Conservation (phyloP, 768 basidiomycete genomes). For the Boletus subcaerulescens region DNA sequence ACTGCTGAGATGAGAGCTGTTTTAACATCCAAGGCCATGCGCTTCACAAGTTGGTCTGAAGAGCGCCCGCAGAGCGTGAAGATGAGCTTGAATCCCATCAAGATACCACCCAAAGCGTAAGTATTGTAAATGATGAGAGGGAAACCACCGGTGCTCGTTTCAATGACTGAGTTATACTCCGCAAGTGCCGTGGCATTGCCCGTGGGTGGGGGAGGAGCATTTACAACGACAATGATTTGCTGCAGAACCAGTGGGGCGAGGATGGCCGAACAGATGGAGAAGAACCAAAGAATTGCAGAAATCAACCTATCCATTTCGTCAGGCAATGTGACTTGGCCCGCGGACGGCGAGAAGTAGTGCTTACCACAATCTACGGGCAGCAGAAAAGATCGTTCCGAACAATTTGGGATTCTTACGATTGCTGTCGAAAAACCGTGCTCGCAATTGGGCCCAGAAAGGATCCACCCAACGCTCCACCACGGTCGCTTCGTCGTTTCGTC, state of each 20-base stretch:
- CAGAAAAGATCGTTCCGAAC: conserved; percentile 16
- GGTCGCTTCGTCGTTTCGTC: conserved; percentile 23
- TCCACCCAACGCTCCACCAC: conserved; percentile 24
- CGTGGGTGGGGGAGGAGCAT: conserved; percentile 18
- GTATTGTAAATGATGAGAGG: conserved; percentile 26
- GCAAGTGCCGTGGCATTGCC: conserved; percentile 21
- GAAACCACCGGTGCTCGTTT: conserved; percentile 27
- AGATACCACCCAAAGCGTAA: conserved; percentile 21
- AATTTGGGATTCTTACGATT: conserved; percentile 12
- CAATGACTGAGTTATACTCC: conserved; percentile 17
- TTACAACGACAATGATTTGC: conserved; percentile 26
- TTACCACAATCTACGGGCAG: conserved; percentile 17
- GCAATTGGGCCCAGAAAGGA: conserved; percentile 24
- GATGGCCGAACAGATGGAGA: conserved; percentile 21
- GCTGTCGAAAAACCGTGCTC: conserved; percentile 17
- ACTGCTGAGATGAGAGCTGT: conserved; percentile 29
- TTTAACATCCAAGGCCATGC: conserved; percentile 30
- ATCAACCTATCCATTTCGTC: conserved; percentile 15
- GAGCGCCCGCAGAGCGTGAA: conserved; percentile 27
- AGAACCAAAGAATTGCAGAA: conserved; percentile 29
- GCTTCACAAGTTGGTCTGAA: conserved; percentile 28
- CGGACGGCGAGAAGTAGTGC: neutral
- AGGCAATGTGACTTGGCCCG: neutral
- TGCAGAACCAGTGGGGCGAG: conserved; percentile 27
- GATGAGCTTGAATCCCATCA: conserved; percentile 26